phyloP scores from a whole-genome alignment of 208 protist genomes.

The Trypanosoma vivax region DNA sequence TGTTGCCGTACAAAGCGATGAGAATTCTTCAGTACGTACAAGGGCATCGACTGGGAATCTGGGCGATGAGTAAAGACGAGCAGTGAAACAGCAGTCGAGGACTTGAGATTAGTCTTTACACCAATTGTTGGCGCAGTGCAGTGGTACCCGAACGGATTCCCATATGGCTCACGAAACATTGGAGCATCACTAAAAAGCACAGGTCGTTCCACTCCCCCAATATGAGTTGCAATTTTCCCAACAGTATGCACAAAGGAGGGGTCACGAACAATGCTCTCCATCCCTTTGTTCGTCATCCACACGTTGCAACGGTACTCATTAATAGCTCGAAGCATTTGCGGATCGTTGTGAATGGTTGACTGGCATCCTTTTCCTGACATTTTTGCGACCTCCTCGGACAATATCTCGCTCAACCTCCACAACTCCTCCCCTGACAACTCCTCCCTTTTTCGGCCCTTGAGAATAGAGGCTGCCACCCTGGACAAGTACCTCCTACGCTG shows the following conservation, averaged over 20 bases:
- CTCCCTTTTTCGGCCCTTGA: conserved; percentile 45
- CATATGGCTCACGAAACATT: conserved; percentile 65
- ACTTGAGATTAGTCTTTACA: conserved; percentile 46
- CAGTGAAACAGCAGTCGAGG: conserved; percentile 44
- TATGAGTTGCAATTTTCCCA: conserved; percentile 35
- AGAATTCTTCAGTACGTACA: conserved; percentile 59
- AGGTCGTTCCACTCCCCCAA: conserved; percentile 60
- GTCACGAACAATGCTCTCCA: conserved; percentile 34
- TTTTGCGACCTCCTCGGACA: conserved; percentile 34
- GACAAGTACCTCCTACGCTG: conserved; percentile 25
- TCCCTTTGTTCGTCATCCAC: conserved; percentile 74
- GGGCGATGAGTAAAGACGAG: conserved; percentile 71
- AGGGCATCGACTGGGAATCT: conserved; percentile 29
- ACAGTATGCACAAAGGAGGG: conserved; percentile 19
- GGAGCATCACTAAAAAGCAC: conserved; percentile 76
- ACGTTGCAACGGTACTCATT: conserved; percentile 74
- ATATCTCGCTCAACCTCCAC: conserved; percentile 56
- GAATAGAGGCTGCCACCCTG: conserved; percentile 23
- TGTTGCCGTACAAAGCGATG: conserved; percentile 63
- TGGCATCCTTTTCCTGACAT: conserved; percentile 42
- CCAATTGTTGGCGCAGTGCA: conserved; percentile 78
- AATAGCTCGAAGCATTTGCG: conserved; percentile 77
- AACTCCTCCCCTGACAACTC: conserved; percentile 62
- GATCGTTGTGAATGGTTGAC: conserved; percentile 63
- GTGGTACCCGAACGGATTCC: conserved; percentile 71